Base-by-base conservation (phyloP, 768 basidiomycete species). In the Suillus americanus region DNA sequence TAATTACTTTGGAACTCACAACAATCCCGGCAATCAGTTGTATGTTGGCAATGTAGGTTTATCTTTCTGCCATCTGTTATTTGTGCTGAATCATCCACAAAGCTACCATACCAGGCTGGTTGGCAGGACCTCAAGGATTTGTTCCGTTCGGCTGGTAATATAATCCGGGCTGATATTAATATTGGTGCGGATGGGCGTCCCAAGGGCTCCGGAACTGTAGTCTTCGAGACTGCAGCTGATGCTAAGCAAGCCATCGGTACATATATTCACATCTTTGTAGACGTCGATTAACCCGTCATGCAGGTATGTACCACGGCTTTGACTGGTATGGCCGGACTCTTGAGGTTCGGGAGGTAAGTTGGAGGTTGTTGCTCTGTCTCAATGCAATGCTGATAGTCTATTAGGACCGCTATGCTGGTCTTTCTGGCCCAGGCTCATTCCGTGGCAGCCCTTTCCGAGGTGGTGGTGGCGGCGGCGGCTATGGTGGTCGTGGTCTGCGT, bases 91-190 rank as follows among this genome's bases (percentile, higher is more conserved):
- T 33, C 33, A 1, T 48, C 8, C 18, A 12, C 62, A 6, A 67
- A 98, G 96, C 79, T 99, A 35, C 96, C 95, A 2, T 94, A 93
- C 73, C 94, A 96, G 79, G 95, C 95, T n/a, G 94, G 94, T 37
- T 99, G 97, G 97, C 97, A 99, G 75, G 97, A 99, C 75, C 80
- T 99, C 63, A 99, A 99, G 73, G 97, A 99, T 76, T 81, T 99
- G 35, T 98, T 99, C 89, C 89, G 97, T 63, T 87, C 93, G 35
- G 93, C 97, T 53, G 97, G 97, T 8, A 92, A 94, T 73, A 96
- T 99, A 69, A 88, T 98, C 67, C 89, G 97, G 54, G 95, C 97
- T 63, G 97, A 99, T 75, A 94, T 98, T 67, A 95, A 96, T 69
- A 91, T 97, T 64, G 94, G 92, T 65, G 88, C 89, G 25, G 95